Evolutionary conservation across 73 alveolate species (phyloP).

Genomic region (Effrenium voratum): DNA sequence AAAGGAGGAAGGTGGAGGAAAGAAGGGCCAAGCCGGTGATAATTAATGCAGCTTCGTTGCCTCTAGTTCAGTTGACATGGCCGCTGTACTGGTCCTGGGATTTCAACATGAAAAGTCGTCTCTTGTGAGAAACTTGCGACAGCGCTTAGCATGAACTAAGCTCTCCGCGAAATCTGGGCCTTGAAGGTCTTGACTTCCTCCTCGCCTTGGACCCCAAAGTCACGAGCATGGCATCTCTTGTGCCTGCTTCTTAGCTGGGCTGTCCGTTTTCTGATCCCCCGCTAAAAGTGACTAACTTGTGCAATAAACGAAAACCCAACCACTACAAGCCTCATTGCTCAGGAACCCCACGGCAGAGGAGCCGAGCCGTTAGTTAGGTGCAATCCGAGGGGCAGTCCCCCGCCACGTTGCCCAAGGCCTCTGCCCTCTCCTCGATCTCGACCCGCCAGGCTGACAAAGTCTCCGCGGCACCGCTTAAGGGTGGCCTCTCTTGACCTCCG

Average conservation of each 20-base stretch:
- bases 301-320: too few species aligned
- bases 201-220: slow-evolving; percentile 4
- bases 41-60: background rate
- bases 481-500: slow-evolving; percentile 23
- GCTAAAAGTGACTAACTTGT: too few species aligned
- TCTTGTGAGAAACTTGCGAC: background rate
- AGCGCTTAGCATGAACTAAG: background rate
- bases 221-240: too few species aligned
- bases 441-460: slow-evolving; percentile 77
- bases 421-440: slow-evolving; percentile 77
- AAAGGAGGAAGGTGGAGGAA: background rate
- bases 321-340: too few species aligned
- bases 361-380: too few species aligned
- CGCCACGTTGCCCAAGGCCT: slow-evolving; percentile 55
- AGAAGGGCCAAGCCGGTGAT: background rate
- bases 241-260: too few species aligned
- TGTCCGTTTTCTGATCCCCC: too few species aligned
- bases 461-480: slow-evolving; percentile 52
- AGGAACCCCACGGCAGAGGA: too few species aligned
- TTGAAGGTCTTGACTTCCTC: slow-evolving; percentile 73
- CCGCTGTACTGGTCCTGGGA: slow-evolving; percentile 59
- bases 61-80: slow-evolving; percentile 66
- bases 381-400: slow-evolving; percentile 22
- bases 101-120: too few species aligned
- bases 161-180: slow-evolving; percentile 38